Percentiles rank a stretch among this genome's conserved stretches.
Conservation (phyloP, 495 filamentous ascomycete genomes). For the Daldinia decipiens region DNA sequence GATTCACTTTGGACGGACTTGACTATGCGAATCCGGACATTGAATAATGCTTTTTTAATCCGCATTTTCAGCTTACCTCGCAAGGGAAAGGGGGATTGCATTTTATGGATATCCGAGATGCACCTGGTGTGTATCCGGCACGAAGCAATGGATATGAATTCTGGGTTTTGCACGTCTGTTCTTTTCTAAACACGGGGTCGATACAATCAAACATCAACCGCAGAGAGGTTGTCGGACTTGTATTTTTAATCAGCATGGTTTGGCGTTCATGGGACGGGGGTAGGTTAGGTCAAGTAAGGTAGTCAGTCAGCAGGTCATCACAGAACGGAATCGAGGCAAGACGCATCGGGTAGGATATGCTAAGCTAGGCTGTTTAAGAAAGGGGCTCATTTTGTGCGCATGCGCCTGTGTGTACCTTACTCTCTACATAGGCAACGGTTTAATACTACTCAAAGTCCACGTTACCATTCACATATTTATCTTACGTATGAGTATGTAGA, state of each 20-base stretch:
- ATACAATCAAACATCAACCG: too few species aligned
- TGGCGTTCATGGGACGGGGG: conserved; percentile 19
- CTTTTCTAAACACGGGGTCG: neutral
- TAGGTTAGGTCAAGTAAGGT: neutral
- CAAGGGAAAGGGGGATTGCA: neutral
- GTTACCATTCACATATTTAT: neutral
- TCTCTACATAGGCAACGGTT: neutral
- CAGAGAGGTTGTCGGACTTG: neutral
- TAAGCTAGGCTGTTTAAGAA: neutral
- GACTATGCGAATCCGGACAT: conserved; percentile 2
- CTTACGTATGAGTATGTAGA: neutral
- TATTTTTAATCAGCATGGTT: conserved; percentile 31
- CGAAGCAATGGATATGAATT: conserved; percentile 33
- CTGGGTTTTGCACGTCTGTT: conserved; percentile 5
- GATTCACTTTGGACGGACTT: conserved; percentile 2
- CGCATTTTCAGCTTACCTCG: conserved; percentile 4
- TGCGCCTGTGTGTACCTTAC: neutral
- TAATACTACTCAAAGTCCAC: neutral
- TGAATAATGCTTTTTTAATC: conserved; percentile 24
- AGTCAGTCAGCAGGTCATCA: neutral
- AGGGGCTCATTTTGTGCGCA: neutral
- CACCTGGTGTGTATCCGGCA: conserved; percentile 31
- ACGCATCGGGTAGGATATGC: conserved; percentile 4
- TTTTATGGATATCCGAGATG: conserved; percentile 36
- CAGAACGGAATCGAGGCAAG: neutral